A percentile compares a stretch with the other conserved stretches of the same genome.
phyloP scores from a whole-genome alignment of 495 filamentous ascomycete genomes.

The Hypomontagnella monticulosa region DNA sequence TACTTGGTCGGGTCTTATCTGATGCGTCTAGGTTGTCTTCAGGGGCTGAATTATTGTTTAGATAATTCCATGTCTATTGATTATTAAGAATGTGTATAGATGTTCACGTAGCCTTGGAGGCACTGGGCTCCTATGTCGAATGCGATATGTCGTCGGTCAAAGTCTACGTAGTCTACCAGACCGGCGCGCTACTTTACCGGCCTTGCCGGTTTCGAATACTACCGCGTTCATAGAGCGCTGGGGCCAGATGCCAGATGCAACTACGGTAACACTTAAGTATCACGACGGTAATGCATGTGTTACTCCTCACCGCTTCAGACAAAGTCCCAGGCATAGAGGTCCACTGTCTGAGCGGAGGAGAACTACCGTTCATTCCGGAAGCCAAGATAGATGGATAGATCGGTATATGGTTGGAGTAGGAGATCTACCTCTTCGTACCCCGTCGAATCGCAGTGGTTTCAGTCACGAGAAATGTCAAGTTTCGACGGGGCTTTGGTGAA shows the following conservation, averaged over 20 bases:
- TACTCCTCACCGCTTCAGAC: slow-evolving; percentile 35
- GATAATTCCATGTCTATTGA: no score
- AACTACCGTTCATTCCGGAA: not conserved
- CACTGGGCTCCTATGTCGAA: not conserved
- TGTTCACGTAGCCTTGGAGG: not conserved
- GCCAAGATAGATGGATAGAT: not conserved
- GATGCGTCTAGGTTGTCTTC: no score
- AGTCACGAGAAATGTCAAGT: no score
- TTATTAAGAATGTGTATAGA: not conserved
- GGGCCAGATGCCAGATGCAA: slow-evolving; percentile 30
- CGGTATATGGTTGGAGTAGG: not conserved
- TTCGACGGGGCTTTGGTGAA: no score
- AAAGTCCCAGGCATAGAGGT: slow-evolving; percentile 4
- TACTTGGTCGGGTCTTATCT: no score
- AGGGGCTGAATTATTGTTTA: no score
- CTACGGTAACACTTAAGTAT: slow-evolving; percentile 19
- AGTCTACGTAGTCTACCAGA: slow-evolving; percentile 9
- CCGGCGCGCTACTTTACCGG: slow-evolving; percentile 8
- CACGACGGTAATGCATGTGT: slow-evolving; percentile 30
- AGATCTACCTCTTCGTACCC: no score
- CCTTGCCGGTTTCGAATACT: slow-evolving; percentile 2
- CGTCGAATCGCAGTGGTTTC: no score
- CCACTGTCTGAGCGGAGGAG: not conserved
- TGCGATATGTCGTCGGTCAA: not conserved
- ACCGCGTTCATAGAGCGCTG: slow-evolving; percentile 10